phyloP scores from a whole-genome alignment of 2,329 filamentous ascomycete species.

The Hymenoscyphus occultus region DNA sequence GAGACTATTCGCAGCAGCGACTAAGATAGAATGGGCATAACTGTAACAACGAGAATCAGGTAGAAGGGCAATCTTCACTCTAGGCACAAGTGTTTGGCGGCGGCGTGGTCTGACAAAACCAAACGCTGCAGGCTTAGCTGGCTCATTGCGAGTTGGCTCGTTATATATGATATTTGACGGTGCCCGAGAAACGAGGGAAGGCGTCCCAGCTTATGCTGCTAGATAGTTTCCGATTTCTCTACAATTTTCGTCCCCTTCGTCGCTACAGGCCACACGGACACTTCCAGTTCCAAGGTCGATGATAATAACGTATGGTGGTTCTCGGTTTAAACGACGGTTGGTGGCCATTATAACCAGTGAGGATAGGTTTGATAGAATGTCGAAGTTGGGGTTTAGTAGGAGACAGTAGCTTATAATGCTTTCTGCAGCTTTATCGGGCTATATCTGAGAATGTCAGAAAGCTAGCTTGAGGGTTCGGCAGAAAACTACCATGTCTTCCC shows the following conservation, averaged over 20 bases:
- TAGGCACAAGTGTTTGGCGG: not conserved
- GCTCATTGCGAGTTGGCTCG: not conserved
- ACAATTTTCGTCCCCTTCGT: not conserved
- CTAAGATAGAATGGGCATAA: not conserved
- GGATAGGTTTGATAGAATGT: no score
- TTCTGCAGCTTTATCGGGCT: no score
- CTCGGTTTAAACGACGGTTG: no score
- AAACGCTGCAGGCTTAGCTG: not conserved
- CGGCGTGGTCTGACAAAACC: not conserved
- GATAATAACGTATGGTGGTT: not conserved
- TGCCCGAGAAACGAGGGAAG: constrained; percentile 1
- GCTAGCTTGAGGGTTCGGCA: no score
- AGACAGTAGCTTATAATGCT: no score
- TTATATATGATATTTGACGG: constrained; percentile 1
- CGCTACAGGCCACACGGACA: not conserved
- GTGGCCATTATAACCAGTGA: no score
- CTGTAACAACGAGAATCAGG: not conserved
- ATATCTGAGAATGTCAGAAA: no score
- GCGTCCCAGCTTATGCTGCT: not conserved
- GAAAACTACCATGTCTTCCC: no score
- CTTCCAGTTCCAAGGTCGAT: constrained; percentile 1
- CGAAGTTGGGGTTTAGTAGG: no score
- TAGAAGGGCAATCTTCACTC: not conserved
- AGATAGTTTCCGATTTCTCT: not conserved
- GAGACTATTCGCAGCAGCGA: not conserved